A percentile compares a stretch with the other conserved stretches of the same genome.
phyloP scores from a whole-genome alignment of 257 asterid species.

The Phtheirospermum japonicum region DNA sequence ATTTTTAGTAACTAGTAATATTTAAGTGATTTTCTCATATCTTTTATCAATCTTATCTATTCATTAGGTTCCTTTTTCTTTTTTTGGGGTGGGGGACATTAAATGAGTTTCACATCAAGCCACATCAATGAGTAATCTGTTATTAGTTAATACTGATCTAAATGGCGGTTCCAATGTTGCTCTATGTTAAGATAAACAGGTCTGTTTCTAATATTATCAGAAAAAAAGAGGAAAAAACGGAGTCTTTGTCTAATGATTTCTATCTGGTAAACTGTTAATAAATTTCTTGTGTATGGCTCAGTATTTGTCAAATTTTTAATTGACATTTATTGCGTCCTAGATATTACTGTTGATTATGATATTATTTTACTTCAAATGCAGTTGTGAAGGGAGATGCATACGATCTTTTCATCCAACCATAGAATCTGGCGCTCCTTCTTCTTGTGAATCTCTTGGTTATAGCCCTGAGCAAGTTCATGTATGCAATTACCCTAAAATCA shows the following conservation, averaged over 20 bases:
- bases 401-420: conserved; percentile 72
- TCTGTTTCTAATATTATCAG: conserved; percentile 1
- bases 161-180: not conserved
- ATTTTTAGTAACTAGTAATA: not conserved
- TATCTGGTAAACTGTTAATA: conserved; percentile 4
- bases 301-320: not conserved
- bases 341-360: not conserved
- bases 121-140: not conserved
- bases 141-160: not conserved
- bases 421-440: conserved; percentile 52
- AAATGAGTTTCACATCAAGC: not conserved
- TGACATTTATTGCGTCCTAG: not conserved
- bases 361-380: conserved; percentile 32
- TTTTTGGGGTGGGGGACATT: not conserved
- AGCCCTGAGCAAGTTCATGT: conserved; percentile 46
- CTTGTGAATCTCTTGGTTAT: conserved; percentile 67
- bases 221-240: no score
- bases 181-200: not conserved
- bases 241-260: no score
- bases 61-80: not conserved
- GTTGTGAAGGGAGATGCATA: conserved; percentile 84
- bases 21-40: not conserved
- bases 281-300: not conserved
- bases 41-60: not conserved
- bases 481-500: conserved; percentile 16